Evolutionary conservation across 2,329 filamentous ascomycete genomes (phyloP), one percentile per base, ranked within the genome.

Genomic region (Xylariaceae sp.): DNA sequence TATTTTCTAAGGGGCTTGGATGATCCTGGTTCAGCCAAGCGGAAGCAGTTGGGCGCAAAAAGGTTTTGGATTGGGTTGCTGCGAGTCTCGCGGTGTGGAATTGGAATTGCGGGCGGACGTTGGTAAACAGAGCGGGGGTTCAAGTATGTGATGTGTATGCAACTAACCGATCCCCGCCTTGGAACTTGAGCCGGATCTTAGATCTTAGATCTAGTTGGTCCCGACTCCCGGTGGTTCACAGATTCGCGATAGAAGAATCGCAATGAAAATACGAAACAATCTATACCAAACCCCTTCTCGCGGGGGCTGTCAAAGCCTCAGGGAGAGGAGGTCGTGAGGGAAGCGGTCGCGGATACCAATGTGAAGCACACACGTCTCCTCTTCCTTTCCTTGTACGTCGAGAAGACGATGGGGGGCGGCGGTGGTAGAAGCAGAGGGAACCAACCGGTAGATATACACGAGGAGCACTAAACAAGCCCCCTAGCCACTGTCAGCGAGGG

Each of bases 31-130:
- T 55, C 56, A 36, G 30, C 35, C 40, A 46, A 48, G 29, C 45
- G 42, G 44, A 54, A 49, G 50, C 51, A 64, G 64, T 68, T 67
- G 65, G 65, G 64, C 64, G 65, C 62, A 53, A 66, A 66, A 55
- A 64, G 54, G 60, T 51, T 53, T 62, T 59, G 61, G 61, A 65
- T 67, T 67, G 65, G 65, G 65, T 65, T 65, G 57, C 54, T 49
- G 53, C 55, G 46, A 57, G 52, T 57, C 35, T 58, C 54, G 57
- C 56, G 46, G 50, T 58, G 58, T 63, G 63, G n/a, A n/a, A n/a
- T n/a, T 58, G 53, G 56, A 57, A 61, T 60, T 58, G 53, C 30
- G 53, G 59, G 58, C 54, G 55, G 23, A 49, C 23, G 51, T 49
- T 40, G 55, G 40, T 42, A 41, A 58, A 58, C 55, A 58, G 61